A percentile compares a stretch with the other conserved stretches of the same genome.
These are phyloP conservation scores for Apiospora phragmitis DNA, from an alignment of 2,329 filamentous ascomycete species.

Conservation along the genomic window DNA sequence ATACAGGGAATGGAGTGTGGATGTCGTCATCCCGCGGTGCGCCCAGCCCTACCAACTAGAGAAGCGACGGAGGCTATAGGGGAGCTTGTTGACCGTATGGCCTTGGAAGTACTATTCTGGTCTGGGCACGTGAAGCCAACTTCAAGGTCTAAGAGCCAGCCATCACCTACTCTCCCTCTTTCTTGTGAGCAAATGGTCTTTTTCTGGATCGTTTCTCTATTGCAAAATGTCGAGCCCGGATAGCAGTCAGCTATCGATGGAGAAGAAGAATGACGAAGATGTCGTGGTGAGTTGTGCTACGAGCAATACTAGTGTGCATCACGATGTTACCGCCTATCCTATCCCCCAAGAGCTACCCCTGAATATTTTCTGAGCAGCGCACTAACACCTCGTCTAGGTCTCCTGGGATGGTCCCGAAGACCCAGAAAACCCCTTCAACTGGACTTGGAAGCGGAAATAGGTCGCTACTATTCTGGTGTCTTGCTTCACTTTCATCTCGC, in stretches of 20 bases:
- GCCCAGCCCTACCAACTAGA: not conserved
- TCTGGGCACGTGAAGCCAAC: not conserved
- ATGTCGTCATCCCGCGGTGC: not conserved
- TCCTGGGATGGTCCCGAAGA: slow-evolving; percentile 48
- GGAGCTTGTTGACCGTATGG: not conserved
- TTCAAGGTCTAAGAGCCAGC: not conserved
- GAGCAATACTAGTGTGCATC: too few relatives aligned
- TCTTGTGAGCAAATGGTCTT: too few relatives aligned
- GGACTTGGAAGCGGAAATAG: slow-evolving; percentile 39
- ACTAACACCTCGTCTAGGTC: slow-evolving; percentile 25
- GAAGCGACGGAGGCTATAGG: not conserved
- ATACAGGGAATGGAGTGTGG: not conserved
- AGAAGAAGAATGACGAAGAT: not conserved
- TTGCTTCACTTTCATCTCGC: slow-evolving; percentile 54
- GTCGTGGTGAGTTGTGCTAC: not conserved
- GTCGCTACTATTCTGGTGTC: slow-evolving; percentile 37
- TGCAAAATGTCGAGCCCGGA: not conserved
- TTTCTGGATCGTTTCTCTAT: not conserved
- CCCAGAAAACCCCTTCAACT: slow-evolving; percentile 46
- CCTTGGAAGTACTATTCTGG: not conserved
- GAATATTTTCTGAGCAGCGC: not conserved
- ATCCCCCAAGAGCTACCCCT: not conserved
- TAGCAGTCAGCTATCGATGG: not conserved
- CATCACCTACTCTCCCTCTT: not conserved
- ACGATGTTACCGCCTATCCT: not conserved